Base-by-base conservation (phyloP, 257 asterid genomes). In the Jacaranda mimosifolia region DNA sequence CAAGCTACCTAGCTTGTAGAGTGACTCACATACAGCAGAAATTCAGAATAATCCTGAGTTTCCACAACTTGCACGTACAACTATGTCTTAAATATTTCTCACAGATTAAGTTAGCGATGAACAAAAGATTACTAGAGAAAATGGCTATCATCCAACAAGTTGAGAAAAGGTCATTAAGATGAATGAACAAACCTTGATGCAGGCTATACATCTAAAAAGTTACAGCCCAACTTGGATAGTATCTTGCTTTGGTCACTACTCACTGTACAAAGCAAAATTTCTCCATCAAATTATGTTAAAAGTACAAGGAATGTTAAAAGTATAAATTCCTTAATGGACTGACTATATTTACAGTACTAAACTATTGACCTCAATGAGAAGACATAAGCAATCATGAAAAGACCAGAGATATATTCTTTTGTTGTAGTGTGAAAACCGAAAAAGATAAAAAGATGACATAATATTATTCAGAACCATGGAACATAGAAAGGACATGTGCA, bases 171-270 rank as follows among this genome's bases (percentile, higher is more conserved):
- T 70, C 51, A 46, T 57, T 43, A 68, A 32, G 77, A 64, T 19
- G 57, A 76, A 58, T 51, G 59, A 76, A 76, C 85, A 70, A 70
- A 63, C 78, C 75, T 75, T 45, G 59, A 58, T 3, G 26, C 74
- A 78, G 40, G 64, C 81, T n/a, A n/a, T 70, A 52, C 77, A 51
- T 60, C 76, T 67, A 81, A 56, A 77, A 72, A 59, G 42, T 69
- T 59, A 52, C 18, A 62, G 40, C 59, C 52, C 12, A 35, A 26
- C 78, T 58, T n/a, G 13, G 68, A 74, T 42, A 60, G 42, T 58
- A 45, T 72, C n/a, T n/a, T n/a, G n/a, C n/a, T n/a, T n/a, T n/a
- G n/a, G n/a, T n/a, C n/a, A n/a, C 80, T 38, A 35, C 53, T 63
- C 18, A 17, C 79, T 81, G 79, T 6, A 72, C 18, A 32, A 59